Evolutionary conservation across 2,329 filamentous ascomycete genomes (phyloP), one percentile per base, ranked within the genome.

Genomic region (Penicillium fuscoglaucum): DNA sequence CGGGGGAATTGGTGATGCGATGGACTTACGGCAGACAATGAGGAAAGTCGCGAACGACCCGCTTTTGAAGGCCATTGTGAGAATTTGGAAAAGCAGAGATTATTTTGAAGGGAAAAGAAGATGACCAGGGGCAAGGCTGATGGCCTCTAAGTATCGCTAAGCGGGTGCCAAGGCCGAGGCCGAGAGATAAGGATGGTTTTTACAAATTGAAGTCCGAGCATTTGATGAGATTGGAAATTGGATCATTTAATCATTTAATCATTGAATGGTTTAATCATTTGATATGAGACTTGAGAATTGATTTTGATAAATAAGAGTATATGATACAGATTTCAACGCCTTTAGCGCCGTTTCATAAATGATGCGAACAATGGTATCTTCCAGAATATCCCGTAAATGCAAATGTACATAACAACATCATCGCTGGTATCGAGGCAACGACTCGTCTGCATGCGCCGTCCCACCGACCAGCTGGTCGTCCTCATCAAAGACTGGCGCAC

Each of bases 11-110:
- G 48, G 40, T 7, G 24, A 45, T 35, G 40, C 17, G 40, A 46
- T 35, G 48, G 52, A 86, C 91, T 74, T 84, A 97, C 93, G 92
- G 66, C 91, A 93, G 67, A 98, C 88, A 73, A 99, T 97, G 78
- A 99, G 88, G 74, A 96, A 97, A 47, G 95, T 97, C 77, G 93
- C 92, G 75, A 99, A 99, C 50, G 91, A 91, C 70, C 81, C 80
- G 49, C 68, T 74, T 58, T 68, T 69, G 58, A 75, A 69, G 45
- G 73, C 71, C 76, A 78, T 78, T 44, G 39, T 61, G 61, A 46
- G 28, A 52, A 12, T 41, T 40, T 39, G n/a, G 39, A 44, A 29
- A 40, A 37, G 26, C 29, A 41, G 41, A 52, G 31, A 55, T 50
- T 53, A 35, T 54, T 43, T 40, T 35, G 19, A 39, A 21, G 39